Conservation (phyloP, 1,139 yeast species). For the Diutina siamensis region DNA sequence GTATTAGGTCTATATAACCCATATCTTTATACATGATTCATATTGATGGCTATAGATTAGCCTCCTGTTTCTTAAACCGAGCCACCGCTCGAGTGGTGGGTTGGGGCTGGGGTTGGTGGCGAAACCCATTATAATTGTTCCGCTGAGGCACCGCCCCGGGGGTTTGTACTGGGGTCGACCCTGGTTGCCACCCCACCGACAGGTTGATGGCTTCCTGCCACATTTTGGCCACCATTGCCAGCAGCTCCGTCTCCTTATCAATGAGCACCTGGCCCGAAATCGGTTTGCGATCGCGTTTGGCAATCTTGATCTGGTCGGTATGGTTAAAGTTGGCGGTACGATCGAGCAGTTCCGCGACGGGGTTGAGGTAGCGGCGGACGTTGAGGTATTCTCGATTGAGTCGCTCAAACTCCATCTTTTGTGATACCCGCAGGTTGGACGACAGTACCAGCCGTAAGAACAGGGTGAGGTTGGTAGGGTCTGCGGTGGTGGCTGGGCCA, state of each 20-base stretch:
- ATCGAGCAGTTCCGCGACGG: slow-evolving; percentile 50
- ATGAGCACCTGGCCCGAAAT: neutral
- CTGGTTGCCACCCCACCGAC: neutral
- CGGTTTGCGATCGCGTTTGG: neutral
- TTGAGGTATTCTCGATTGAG: slow-evolving; percentile 63
- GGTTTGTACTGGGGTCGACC: neutral
- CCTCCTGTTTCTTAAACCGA: neutral
- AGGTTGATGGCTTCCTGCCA: slow-evolving; percentile 1
- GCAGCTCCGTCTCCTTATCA: neutral
- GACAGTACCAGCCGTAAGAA: neutral
- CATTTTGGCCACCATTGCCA: neutral
- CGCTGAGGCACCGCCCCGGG: neutral
- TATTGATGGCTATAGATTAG: slow-evolving; percentile 1
- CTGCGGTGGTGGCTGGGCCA: neutral
- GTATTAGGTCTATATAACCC: no score
- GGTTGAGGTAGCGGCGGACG: slow-evolving; percentile 58
- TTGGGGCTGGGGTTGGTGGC: neutral
- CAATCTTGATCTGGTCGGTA: slow-evolving; percentile 3
- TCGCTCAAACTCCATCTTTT: slow-evolving; percentile 57
- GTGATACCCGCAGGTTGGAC: neutral
- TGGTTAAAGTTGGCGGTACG: slow-evolving; percentile 20
- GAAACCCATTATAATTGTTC: neutral
- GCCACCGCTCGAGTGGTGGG: neutral
- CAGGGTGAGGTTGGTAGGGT: slow-evolving; percentile 1
- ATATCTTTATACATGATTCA: no score